Percentiles rank a stretch among this genome's conserved stretches.
These are phyloP conservation scores for Punica granatum DNA, from an alignment of 345 rosid species.

Conservation along the genomic window DNA sequence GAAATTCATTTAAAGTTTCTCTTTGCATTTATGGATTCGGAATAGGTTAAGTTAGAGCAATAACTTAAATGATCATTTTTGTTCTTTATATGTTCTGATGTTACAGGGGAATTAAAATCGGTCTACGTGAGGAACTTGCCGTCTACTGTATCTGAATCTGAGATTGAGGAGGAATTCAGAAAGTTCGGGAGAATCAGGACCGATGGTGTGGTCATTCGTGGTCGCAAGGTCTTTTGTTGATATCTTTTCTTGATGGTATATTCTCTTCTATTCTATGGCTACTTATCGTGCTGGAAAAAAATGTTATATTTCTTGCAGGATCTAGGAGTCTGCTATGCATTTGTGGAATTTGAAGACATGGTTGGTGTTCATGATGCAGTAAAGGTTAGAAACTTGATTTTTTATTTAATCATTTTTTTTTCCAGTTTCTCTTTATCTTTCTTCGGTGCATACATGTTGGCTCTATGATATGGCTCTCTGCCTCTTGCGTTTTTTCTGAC, in stretches of 20 bases:
- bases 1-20: neutral
- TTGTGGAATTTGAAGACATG: slow-evolving; percentile 69
- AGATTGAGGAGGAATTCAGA: slow-evolving; percentile 62
- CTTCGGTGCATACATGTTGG: neutral
- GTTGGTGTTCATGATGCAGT: slow-evolving; percentile 47
- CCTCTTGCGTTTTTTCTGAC: neutral
- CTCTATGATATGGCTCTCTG: neutral
- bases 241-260: neutral
- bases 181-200: slow-evolving; percentile 50
- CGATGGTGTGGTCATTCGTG: slow-evolving; percentile 58
- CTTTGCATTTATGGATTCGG: neutral
- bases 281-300: slow-evolving; percentile 8
- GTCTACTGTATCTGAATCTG: slow-evolving; percentile 42
- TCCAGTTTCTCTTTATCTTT: neutral
- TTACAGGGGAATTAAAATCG: slow-evolving; percentile 56
- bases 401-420: neutral
- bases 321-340: slow-evolving; percentile 66
- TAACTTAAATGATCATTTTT: neutral
- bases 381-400: slow-evolving; percentile 30
- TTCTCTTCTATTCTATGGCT: neutral
- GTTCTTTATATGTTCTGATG: neutral
- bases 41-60: neutral
- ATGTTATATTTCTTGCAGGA: slow-evolving; percentile 30
- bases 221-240: slow-evolving; percentile 48
- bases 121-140: slow-evolving; percentile 60